Evolutionary conservation across 345 rosid species (phyloP).

Genomic region (Luvunga scandens): DNA sequence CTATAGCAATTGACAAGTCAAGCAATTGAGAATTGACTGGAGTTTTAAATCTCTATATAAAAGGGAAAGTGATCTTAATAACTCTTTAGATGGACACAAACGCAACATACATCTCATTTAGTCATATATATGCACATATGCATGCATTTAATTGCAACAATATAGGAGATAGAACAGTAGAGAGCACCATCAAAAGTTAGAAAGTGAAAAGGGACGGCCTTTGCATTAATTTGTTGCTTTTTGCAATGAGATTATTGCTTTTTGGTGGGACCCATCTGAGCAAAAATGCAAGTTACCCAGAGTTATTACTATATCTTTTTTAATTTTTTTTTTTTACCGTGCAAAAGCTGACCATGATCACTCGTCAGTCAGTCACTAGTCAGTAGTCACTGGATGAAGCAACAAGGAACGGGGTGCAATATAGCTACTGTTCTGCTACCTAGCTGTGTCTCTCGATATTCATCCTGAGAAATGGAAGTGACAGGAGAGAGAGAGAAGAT

Average conservation of each 20-base stretch:
- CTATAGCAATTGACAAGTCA: background rate
- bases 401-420: background rate
- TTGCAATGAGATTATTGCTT: background rate
- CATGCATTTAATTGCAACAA: background rate
- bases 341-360: no score
- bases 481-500: slow-evolving; percentile 9
- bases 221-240: background rate
- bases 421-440: background rate
- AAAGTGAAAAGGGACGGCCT: background rate
- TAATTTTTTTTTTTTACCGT: no score
- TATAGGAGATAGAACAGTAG: background rate
- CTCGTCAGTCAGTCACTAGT: no score
- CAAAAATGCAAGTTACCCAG: background rate
- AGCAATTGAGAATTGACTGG: background rate
- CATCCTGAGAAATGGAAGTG: slow-evolving; percentile 19
- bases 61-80: background rate
- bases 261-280: background rate
- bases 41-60: background rate
- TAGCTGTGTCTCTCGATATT: background rate
- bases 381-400: background rate
- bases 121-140: background rate
- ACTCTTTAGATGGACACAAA: background rate
- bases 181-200: background rate
- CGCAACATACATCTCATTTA: background rate
- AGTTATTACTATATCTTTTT: background rate